Base-by-base conservation (phyloP, 2,329 filamentous ascomycete species). In the Sporothrix pallida region DNA sequence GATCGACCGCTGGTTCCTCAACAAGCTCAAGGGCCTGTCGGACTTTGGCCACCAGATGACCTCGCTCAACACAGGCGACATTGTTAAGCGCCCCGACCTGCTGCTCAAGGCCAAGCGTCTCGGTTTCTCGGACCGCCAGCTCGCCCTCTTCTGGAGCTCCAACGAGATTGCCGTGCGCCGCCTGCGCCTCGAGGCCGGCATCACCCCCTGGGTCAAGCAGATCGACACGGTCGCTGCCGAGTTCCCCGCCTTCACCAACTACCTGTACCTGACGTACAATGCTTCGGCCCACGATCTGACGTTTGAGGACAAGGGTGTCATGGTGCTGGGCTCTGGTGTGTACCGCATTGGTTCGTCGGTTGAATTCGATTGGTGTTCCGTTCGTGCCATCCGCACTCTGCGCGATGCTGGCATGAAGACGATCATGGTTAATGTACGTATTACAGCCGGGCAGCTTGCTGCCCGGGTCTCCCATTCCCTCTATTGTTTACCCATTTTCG, bases 301-400 rank as follows among this genome's bases (percentile, higher is more conserved):
- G 15, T 98, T 98, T 79, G 87, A 94, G 10, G 96, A 99, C 80
- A 90, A 95, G 76, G 96, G 96, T 79, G 89, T 98, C 75, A 98
- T 98, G 94, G 95, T 99, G 9, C 87, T 98, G 44, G 95, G 95
- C 15, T 98, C 95, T 46, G 95, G 95, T 82, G 95, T 98, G 10
- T 98, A 98, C 86, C 90, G 96, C 75, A 99, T 99, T 77, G 96
- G 96, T 77, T 98, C 95, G 0, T 98, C 95, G 0, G 96, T 99
- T 74, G 96, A 99, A 81, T 99, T 99, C 82, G 96, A 99, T 83
- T 99, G 96, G 96, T 98, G 96, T 82, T 97, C 96, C 4, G 96
- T 99, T 42, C 88, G 95, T 75, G 94, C 96, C 6, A 97, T 98
- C 76, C 91, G 95, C 76, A 98, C 96, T 1, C 88, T 99, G 8